Conservation (phyloP, 2,329 filamentous ascomycete species). For the Alternaria solani region DNA sequence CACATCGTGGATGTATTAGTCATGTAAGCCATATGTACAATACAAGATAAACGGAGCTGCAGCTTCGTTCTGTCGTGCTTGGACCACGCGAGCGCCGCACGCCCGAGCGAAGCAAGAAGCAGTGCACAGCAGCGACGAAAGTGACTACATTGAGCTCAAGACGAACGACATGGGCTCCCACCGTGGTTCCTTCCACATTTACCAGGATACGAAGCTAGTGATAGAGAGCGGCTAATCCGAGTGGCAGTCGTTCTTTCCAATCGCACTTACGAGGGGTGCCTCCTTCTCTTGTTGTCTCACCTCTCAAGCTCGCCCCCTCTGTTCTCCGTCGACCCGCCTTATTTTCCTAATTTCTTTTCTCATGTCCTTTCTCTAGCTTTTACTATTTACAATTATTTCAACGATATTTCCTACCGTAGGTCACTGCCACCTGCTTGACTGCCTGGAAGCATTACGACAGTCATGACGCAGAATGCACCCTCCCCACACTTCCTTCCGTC, state of each 20-base stretch:
- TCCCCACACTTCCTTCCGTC: slow-evolving; percentile 24
- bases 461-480: slow-evolving; percentile 15
- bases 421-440: not conserved
- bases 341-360: not conserved
- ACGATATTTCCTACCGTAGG: not conserved
- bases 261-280: not conserved
- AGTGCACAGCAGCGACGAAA: not conserved
- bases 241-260: slow-evolving; percentile 11
- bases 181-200: not conserved
- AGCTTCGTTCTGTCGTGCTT: not conserved
- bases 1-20: slow-evolving; percentile 15
- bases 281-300: not conserved
- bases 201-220: not conserved
- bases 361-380: not conserved
- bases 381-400: not conserved
- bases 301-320: not conserved
- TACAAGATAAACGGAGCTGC: slow-evolving; percentile 5
- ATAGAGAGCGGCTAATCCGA: not conserved
- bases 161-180: not conserved
- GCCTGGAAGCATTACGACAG: not conserved
- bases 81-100: not conserved
- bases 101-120: not conserved
- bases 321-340: not conserved
- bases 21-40: slow-evolving; percentile 16
- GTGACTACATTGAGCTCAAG: not conserved